Base-by-base conservation (phyloP, 73 alveolate species). In the Diophrys sp. region DNA sequence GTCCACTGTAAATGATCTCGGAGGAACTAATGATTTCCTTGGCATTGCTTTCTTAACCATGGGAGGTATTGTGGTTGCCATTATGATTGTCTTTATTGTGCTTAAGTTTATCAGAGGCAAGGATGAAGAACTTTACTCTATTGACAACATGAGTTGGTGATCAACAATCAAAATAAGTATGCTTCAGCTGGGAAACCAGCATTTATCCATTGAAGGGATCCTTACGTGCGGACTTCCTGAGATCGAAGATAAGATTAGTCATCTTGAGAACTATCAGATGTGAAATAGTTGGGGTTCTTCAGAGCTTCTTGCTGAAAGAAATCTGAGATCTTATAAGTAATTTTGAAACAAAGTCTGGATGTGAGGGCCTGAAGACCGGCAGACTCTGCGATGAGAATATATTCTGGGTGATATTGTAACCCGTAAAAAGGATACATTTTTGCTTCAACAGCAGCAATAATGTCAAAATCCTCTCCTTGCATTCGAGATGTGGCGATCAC, bases 351-450 rank as follows among this genome's bases (percentile, higher is more conserved):
- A 11, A 11, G 18, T 11, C n/a, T 5, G 5, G 62, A 11, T 18
- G 5, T 11, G 5, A 44, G 18, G 62, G 62, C 5, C 18, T 44
- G 5, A 11, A 44, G 18, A 11, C 62, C 62, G 62, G 62, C 72
- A n/a, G n/a, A n/a, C n/a, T n/a, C n/a, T n/a, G n/a, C 53, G 29
- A 29, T 14, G 2, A 29, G 2, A 25, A 54, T 30, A 70, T 88
- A 82, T 62, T 88, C 94, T 5, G 93, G 92, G 80, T 90, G 94
- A 80, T 79, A 90, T 71, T 88, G 87, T 54, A 82, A 79, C 24
- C 89, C 87, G 57, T 33, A 81, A 56, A 90, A 79, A 5, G 96
- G 95, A 54, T 69, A 67, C 14, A 54, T 24, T 28, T 82, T 74
- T 0, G 87, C 88, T 74, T 90, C 88, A 23, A 88, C 67, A 11